Conservation (phyloP, 1,139 yeast genomes). For the Protomyces pachydermus region DNA sequence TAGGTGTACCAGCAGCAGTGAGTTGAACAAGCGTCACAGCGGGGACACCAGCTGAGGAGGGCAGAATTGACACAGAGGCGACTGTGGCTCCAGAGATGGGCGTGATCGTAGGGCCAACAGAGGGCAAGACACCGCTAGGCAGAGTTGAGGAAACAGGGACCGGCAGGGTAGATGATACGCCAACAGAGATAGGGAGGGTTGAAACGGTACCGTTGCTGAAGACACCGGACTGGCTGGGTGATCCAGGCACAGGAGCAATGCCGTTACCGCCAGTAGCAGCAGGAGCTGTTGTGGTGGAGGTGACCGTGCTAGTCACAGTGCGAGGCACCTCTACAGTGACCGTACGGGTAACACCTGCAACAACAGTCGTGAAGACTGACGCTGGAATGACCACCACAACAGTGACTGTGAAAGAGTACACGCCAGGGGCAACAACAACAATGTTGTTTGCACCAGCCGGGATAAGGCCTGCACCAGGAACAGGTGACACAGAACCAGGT, state of each 20-base stretch:
- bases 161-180: no score
- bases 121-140: background rate
- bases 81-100: background rate
- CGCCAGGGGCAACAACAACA: background rate
- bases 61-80: no score
- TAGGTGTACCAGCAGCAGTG: background rate
- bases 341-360: conserved; percentile 11
- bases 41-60: background rate
- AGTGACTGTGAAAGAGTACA: conserved; percentile 14
- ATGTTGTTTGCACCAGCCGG: conserved; percentile 2
- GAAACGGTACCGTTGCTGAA: background rate
- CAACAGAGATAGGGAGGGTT: no score
- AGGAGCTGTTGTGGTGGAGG: conserved; percentile 13
- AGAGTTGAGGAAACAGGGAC: no score
- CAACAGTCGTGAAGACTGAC: conserved; percentile 13
- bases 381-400: conserved; percentile 13
- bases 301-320: conserved; percentile 21
- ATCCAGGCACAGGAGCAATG: background rate
- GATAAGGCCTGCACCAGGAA: background rate
- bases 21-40: background rate
- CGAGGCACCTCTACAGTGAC: conserved; percentile 15
- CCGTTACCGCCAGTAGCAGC: background rate
- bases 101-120: background rate
- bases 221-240: background rate
- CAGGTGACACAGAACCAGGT: background rate